A percentile compares a stretch with the other conserved stretches of the same genome.
These are phyloP conservation scores for Leccinum broughii DNA, from an alignment of 768 basidiomycete genomes.

Conservation along the genomic window DNA sequence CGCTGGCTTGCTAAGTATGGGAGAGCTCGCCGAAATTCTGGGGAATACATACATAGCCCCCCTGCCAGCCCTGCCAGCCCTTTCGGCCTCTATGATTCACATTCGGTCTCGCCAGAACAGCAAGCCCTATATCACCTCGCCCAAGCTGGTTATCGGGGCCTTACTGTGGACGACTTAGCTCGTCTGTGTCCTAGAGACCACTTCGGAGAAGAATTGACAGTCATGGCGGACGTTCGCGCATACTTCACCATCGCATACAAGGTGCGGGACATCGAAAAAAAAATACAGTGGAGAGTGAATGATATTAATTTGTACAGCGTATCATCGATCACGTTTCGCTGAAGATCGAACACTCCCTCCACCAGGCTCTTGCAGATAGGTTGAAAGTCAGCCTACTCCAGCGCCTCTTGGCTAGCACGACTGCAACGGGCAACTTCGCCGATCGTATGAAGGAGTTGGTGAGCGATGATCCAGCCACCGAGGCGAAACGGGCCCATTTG, in stretches of 20 bases:
- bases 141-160: slow-evolving; percentile 27
- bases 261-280: slow-evolving; percentile 30
- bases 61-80: too few species aligned
- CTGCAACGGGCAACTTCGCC: slow-evolving; percentile 11
- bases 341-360: slow-evolving; percentile 47
- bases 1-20: slow-evolving; percentile 31
- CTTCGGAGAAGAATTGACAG: slow-evolving; percentile 44
- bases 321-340: slow-evolving; percentile 55
- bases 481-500: slow-evolving; percentile 37
- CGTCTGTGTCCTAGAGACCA: slow-evolving; percentile 27
- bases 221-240: slow-evolving; percentile 57
- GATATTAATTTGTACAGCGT: slow-evolving; percentile 37
- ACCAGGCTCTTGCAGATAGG: slow-evolving; percentile 38
- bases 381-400: slow-evolving; percentile 39
- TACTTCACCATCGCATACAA: slow-evolving; percentile 58
- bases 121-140: slow-evolving; percentile 31
- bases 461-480: slow-evolving; percentile 44
- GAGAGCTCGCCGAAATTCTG: slow-evolving; percentile 3
- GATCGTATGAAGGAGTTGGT: slow-evolving; percentile 43
- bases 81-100: too few species aligned
- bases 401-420: slow-evolving; percentile 29
- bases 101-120: background rate
- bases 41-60: background rate
- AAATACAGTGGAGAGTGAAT: background rate
- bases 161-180: slow-evolving; percentile 27